Evolutionary conservation across 2,329 filamentous ascomycete genomes (phyloP).

Genomic region (Penicillium brasilianum): DNA sequence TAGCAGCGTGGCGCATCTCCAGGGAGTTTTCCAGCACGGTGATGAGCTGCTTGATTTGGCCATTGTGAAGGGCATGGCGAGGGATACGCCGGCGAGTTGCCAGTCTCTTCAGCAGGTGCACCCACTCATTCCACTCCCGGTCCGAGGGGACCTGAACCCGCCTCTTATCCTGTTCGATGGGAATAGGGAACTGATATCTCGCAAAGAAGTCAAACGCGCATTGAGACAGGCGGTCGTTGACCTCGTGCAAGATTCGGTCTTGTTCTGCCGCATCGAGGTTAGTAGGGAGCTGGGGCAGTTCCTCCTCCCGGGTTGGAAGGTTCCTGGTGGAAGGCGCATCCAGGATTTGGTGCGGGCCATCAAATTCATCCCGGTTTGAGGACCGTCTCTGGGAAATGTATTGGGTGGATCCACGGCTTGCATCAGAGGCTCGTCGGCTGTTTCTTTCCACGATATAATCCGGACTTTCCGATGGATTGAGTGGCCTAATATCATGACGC

Average conservation of each 20-base stretch:
- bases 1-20: conserved; percentile 84
- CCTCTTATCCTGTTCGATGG: conserved; percentile 79
- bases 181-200: conserved; percentile 89
- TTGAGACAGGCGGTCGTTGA: conserved; percentile 83
- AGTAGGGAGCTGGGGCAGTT: conserved; percentile 80
- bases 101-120: conserved; percentile 81
- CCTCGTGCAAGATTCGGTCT: conserved; percentile 76
- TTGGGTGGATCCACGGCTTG: conserved; percentile 38
- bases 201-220: conserved; percentile 90
- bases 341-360: conserved; percentile 82
- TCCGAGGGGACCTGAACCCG: conserved; percentile 75
- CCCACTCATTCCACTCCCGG: conserved; percentile 91
- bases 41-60: conserved; percentile 89
- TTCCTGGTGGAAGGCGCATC: conserved; percentile 72
- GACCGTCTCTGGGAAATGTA: conserved; percentile 66
- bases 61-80: conserved; percentile 81
- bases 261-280: conserved; percentile 84
- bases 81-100: conserved; percentile 86
- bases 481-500: conserved; percentile 40
- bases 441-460: conserved; percentile 46
- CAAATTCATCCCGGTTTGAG: conserved; percentile 86
- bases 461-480: conserved; percentile 39
- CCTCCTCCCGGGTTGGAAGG: conserved; percentile 76
- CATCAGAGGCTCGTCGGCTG: conserved; percentile 40
- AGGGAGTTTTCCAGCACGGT: conserved; percentile 86